Conservation (phyloP, 371 early-diverging fungal species). For the Mucor racemosus region DNA sequence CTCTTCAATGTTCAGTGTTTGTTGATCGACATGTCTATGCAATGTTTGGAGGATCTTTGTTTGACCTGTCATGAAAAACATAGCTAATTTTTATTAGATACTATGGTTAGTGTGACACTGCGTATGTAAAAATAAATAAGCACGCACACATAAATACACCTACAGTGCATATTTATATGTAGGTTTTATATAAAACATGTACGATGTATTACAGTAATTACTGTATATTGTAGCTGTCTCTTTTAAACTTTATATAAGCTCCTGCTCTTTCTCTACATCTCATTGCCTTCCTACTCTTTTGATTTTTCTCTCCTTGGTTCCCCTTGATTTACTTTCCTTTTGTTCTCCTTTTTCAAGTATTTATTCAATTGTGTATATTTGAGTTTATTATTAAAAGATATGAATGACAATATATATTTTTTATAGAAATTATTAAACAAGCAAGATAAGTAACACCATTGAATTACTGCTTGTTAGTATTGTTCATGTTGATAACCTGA, state of each 20-base stretch:
- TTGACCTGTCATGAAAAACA: neutral
- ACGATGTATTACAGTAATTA: neutral
- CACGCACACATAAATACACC: too few relatives aligned
- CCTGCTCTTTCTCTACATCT: neutral
- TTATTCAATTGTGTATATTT: neutral
- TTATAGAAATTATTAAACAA: neutral
- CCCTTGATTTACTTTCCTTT: neutral
- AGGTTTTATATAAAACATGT: too few relatives aligned
- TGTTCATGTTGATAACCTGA: constrained; percentile 2
- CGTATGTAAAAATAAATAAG: neutral
- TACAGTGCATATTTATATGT: too few relatives aligned
- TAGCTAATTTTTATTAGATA: neutral
- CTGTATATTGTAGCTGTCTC: neutral
- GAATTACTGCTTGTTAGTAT: neutral
- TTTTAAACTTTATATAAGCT: neutral
- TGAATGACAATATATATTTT: neutral
- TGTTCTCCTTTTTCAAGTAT: neutral
- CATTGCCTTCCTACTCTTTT: neutral
- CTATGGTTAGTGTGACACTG: neutral
- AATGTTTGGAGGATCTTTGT: neutral
- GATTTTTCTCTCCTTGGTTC: neutral
- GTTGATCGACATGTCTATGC: neutral
- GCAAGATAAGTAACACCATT: neutral
- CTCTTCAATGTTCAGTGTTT: neutral
- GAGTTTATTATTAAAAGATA: neutral